phyloP scores from a whole-genome alignment of 1,284 basidiomycete genomes.

The Fomitopsis betulina region DNA sequence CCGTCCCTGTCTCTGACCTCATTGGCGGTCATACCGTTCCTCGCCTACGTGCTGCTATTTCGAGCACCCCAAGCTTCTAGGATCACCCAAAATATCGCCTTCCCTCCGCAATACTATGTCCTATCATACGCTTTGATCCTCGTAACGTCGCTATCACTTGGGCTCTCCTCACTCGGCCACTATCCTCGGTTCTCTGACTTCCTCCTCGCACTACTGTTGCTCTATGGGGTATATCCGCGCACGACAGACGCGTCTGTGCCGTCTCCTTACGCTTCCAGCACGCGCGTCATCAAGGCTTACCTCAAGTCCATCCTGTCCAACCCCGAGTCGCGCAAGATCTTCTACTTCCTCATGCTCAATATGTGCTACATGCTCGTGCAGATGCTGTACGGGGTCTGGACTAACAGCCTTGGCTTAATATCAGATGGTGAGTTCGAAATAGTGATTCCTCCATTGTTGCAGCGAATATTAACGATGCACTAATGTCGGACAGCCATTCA shows the following conservation, averaged over 20 bases:
- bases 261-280: slow-evolving; percentile 49
- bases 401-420: slow-evolving; percentile 94
- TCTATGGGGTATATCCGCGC: slow-evolving; percentile 55
- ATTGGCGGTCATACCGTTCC: slow-evolving; percentile 51
- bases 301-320: slow-evolving; percentile 88
- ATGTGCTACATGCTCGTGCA: slow-evolving; percentile 95
- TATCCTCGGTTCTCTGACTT: slow-evolving; percentile 15
- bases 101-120: slow-evolving; percentile 47
- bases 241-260: slow-evolving; percentile 39
- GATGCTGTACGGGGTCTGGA: slow-evolving; percentile 96
- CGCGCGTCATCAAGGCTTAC: slow-evolving; percentile 65
- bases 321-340: slow-evolving; percentile 91
- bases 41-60: slow-evolving; percentile 56
- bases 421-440: slow-evolving; percentile 73
- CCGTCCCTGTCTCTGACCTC: slow-evolving; percentile 47
- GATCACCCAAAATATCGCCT: slow-evolving; percentile 41
- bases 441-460: too few relatives aligned
- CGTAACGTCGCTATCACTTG: slow-evolving; percentile 31
- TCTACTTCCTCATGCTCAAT: slow-evolving; percentile 95
- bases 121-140: slow-evolving; percentile 50
- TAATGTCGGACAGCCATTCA: slow-evolving; percentile 74
- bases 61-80: slow-evolving; percentile 47
- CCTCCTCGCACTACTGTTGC: slow-evolving; percentile 36
- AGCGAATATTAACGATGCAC: neutral
- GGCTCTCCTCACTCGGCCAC: slow-evolving; percentile 18